Evolutionary conservation across 805 yeast species (phyloP).

Genomic region (Saccharomyces kudriavzevii): DNA sequence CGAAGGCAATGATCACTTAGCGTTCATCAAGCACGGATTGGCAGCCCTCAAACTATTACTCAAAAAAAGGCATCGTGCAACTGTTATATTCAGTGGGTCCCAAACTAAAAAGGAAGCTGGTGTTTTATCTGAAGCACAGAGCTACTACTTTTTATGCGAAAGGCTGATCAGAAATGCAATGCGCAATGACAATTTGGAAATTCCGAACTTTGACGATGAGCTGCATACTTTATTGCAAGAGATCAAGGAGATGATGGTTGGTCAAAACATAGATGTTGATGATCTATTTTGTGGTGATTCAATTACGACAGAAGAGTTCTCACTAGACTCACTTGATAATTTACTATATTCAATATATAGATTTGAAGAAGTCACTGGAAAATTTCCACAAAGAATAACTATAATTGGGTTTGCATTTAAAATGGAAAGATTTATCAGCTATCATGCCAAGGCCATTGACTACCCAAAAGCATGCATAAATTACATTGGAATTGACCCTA

Average conservation of each 20-base stretch:
- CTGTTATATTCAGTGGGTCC: conserved; percentile 56
- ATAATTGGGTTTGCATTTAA: conserved; percentile 75
- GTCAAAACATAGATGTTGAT: conserved; percentile 6
- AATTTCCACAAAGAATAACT: conserved; percentile 45
- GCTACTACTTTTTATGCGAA: conserved; percentile 43
- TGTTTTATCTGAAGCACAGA: conserved; percentile 50
- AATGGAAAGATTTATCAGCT: conserved; percentile 44
- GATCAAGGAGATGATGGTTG: conserved; percentile 1
- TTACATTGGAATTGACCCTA: conserved; percentile 55
- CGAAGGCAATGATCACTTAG: conserved; percentile 60
- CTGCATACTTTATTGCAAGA: conserved; percentile 2
- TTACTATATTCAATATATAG: conserved; percentile 51
- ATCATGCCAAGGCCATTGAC: conserved; percentile 47
- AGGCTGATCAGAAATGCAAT: conserved; percentile 18
- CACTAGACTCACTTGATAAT: conserved; percentile 76
- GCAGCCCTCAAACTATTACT: conserved; percentile 35
- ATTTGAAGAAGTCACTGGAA: conserved; percentile 39
- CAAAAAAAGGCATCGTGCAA: conserved; percentile 22
- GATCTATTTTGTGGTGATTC: conserved; percentile 12
- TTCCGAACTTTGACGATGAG: conserved; percentile 1
- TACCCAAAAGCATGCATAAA: conserved; percentile 33
- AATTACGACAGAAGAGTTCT: conserved; percentile 56
- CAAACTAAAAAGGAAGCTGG: conserved; percentile 54
- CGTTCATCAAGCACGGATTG: conserved; percentile 55
- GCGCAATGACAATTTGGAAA: conserved; percentile 11